Evolutionary conservation across 768 basidiomycete species (phyloP).

Genomic region (Mycena chlorophos): DNA sequence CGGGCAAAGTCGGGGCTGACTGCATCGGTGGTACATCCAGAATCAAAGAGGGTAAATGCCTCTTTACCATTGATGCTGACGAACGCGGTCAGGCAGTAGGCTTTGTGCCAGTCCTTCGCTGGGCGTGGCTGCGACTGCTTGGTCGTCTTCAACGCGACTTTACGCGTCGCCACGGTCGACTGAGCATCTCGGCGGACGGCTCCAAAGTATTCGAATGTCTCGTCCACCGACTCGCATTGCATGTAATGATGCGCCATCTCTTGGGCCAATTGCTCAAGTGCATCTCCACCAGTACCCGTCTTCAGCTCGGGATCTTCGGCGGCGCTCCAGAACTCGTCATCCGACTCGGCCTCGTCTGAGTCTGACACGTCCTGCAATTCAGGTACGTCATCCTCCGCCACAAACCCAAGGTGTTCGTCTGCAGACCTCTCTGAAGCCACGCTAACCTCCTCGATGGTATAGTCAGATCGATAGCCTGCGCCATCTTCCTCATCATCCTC

Average conservation of each 20-base stretch:
- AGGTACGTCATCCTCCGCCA: background rate
- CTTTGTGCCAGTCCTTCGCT: background rate
- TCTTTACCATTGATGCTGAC: constrained; percentile 9
- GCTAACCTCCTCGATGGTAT: background rate
- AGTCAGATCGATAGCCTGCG: background rate
- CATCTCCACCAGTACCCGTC: too few relatives aligned
- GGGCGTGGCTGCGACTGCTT: background rate
- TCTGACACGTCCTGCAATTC: background rate
- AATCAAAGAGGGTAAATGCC: constrained; percentile 20
- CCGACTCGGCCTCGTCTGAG: too few relatives aligned
- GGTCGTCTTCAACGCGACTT: background rate
- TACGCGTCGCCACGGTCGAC: background rate
- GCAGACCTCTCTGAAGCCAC: background rate
- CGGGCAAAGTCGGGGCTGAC: constrained; percentile 25
- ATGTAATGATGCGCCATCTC: background rate
- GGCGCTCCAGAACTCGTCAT: background rate
- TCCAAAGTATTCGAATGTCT: background rate
- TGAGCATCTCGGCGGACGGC: background rate
- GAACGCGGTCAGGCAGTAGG: constrained; percentile 5
- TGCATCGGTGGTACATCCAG: constrained; percentile 19
- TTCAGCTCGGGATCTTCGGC: background rate
- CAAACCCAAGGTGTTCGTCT: background rate
- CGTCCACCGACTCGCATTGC: background rate
- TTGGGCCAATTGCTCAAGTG: background rate
- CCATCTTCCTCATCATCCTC: background rate